Evolutionary conservation across 2,329 filamentous ascomycete species (phyloP).

Genomic region (Mycosphaerella sp.): DNA sequence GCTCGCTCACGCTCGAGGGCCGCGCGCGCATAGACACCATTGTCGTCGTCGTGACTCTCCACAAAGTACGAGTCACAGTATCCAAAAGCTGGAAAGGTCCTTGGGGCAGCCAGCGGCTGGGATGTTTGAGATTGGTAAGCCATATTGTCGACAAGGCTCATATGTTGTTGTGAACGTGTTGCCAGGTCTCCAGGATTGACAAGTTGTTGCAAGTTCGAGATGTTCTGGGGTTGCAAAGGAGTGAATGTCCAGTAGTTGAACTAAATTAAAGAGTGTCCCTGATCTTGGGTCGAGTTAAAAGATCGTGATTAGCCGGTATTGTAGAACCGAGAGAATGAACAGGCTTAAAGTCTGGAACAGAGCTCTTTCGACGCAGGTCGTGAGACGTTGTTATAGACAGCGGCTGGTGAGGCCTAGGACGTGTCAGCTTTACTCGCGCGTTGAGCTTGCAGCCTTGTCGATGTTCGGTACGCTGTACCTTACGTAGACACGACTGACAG

Average conservation of each 20-base stretch:
- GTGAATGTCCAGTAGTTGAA: conserved; percentile 36
- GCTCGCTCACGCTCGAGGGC: conserved; percentile 68
- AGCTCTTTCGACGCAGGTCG: conserved; percentile 24
- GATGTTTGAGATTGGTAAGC: conserved; percentile 41
- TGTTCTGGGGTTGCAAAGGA: conserved; percentile 35
- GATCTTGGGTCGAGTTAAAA: conserved; percentile 40
- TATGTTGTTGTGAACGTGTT: conserved; percentile 35
- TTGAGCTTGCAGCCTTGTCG: neutral
- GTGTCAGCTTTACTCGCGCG: conserved; percentile 22
- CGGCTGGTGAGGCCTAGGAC: conserved; percentile 32
- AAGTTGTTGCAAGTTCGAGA: conserved; percentile 25
- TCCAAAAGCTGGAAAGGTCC: conserved; percentile 50
- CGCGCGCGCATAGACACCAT: conserved; percentile 48
- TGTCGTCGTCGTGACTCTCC: conserved; percentile 53
- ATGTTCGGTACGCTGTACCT: conserved; percentile 5
- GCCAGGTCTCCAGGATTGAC: conserved; percentile 45
- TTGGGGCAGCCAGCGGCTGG: conserved; percentile 27
- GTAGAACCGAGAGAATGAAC: conserved; percentile 39
- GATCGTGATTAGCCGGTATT: conserved; percentile 54
- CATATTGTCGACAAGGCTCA: conserved; percentile 42
- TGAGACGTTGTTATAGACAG: conserved; percentile 33
- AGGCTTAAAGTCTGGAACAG: conserved; percentile 36
- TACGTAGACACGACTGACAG: conserved; percentile 5
- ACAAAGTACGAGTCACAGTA: conserved; percentile 64
- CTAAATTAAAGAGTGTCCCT: conserved; percentile 46